A percentile compares a stretch with the other conserved stretches of the same genome.
phyloP scores from a whole-genome alignment of 306 rosid species.

The Gynostemma pentaphyllum region DNA sequence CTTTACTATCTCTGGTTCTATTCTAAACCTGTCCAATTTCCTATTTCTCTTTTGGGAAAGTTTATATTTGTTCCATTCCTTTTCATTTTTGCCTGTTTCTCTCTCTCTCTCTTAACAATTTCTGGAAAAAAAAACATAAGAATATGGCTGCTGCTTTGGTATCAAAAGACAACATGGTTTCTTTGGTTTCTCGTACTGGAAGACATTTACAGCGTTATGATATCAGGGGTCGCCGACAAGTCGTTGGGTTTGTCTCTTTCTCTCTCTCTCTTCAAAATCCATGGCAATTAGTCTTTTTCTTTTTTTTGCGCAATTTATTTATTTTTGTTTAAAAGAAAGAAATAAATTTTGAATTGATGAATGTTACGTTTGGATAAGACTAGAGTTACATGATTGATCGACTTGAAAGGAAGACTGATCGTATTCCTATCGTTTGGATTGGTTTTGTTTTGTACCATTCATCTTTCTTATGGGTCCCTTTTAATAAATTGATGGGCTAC shows the following conservation, averaged over 20 bases:
- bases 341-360: neutral
- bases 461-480: constrained; percentile 9
- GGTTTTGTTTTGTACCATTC: neutral
- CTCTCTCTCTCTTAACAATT: neutral
- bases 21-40: neutral
- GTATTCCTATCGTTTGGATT: neutral
- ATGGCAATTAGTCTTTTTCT: neutral
- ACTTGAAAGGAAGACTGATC: neutral
- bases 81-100: neutral
- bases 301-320: neutral
- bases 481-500: neutral
- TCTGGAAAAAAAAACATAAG: neutral
- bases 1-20: neutral
- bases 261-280: neutral
- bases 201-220: constrained; percentile 76
- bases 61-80: constrained; percentile 7
- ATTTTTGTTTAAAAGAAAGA: neutral
- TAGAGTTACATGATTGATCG: neutral
- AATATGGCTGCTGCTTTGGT: constrained; percentile 58
- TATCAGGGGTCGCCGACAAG: constrained; percentile 79
- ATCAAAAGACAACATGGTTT: constrained; percentile 48
- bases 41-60: constrained; percentile 4
- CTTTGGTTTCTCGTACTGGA: constrained; percentile 89
- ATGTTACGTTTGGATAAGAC: constrained; percentile 2
- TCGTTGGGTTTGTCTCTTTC: constrained; percentile 69